These are phyloP conservation scores for Choanephora cucurbitarum DNA, from an alignment of 371 early-diverging fungal species.

Conservation along the genomic window DNA sequence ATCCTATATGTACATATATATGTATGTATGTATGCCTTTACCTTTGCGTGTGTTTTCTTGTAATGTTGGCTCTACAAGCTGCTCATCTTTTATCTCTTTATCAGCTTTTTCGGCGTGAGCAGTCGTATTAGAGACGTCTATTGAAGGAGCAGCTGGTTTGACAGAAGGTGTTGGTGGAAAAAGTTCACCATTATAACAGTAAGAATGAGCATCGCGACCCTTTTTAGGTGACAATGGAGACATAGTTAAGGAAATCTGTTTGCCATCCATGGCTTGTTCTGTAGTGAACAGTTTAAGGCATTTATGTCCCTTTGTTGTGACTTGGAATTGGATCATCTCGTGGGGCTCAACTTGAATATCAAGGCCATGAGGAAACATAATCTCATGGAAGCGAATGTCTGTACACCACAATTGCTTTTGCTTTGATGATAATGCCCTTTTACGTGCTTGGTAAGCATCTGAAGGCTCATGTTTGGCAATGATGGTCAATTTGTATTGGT, in stretches of 20 bases:
- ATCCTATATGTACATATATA: no score
- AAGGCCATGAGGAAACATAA: slow-evolving; percentile 43
- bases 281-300: slow-evolving; percentile 42
- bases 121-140: no score
- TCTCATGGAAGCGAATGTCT: slow-evolving; percentile 41
- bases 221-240: slow-evolving; percentile 4
- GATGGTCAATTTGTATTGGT: slow-evolving; percentile 30
- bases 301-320: slow-evolving; percentile 23
- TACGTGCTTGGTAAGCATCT: slow-evolving; percentile 36
- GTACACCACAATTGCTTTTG: slow-evolving; percentile 35
- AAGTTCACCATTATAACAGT: slow-evolving; percentile 10
- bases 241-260: slow-evolving; percentile 35
- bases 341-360: slow-evolving; percentile 39
- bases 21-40: no score
- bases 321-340: slow-evolving; percentile 30
- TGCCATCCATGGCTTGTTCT: slow-evolving; percentile 39
- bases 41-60: background rate
- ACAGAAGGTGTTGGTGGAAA: background rate
- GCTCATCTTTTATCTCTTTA: background rate
- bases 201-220: slow-evolving; percentile 1
- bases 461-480: slow-evolving; percentile 50
- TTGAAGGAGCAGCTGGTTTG: background rate
- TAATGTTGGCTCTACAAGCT: background rate
- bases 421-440: slow-evolving; percentile 16
- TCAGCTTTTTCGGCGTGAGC: background rate